phyloP scores from a whole-genome alignment of 192 early-diverging fungal species.

The Fimicolochytrium jonesii region DNA sequence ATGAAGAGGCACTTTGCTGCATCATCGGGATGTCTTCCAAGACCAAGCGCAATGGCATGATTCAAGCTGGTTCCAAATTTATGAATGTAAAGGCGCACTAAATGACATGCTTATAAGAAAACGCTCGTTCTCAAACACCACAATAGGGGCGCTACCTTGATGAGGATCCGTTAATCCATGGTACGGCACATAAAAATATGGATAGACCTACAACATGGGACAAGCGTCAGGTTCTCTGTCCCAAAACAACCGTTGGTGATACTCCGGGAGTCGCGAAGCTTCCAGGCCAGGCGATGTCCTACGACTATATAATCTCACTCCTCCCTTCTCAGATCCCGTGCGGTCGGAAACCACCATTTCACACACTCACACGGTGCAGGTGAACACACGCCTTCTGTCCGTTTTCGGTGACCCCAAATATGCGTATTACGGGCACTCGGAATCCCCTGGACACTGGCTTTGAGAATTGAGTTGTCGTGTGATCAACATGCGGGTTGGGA shows the following conservation, averaged over 20 bases:
- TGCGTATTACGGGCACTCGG: conserved; percentile 69
- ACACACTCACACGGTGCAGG: conserved; percentile 66
- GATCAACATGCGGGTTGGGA: conserved; percentile 18
- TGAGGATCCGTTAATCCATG: conserved; percentile 33
- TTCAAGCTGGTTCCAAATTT: conserved; percentile 66
- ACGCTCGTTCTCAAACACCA: background rate
- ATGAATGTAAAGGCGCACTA: conserved; percentile 43
- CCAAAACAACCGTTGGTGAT: too few species aligned
- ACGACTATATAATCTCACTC: background rate
- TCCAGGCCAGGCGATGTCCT: background rate
- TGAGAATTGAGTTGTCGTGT: conserved; percentile 6
- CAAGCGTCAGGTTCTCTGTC: too few species aligned
- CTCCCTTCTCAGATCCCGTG: background rate
- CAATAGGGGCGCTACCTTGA: conserved; percentile 1
- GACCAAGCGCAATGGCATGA: conserved; percentile 54
- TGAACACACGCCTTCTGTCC: conserved; percentile 79
- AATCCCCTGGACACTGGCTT: background rate
- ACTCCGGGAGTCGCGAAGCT: too few species aligned
- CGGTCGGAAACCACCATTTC: background rate
- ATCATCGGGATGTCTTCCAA: background rate
- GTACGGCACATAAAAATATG: conserved; percentile 80
- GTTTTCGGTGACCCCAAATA: conserved; percentile 69
- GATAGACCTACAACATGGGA: conserved; percentile 49
- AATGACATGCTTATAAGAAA: background rate
- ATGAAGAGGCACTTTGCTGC: conserved; percentile 41